phyloP scores from a whole-genome alignment of 768 basidiomycete genomes.

The Russula griseocarnosa region DNA sequence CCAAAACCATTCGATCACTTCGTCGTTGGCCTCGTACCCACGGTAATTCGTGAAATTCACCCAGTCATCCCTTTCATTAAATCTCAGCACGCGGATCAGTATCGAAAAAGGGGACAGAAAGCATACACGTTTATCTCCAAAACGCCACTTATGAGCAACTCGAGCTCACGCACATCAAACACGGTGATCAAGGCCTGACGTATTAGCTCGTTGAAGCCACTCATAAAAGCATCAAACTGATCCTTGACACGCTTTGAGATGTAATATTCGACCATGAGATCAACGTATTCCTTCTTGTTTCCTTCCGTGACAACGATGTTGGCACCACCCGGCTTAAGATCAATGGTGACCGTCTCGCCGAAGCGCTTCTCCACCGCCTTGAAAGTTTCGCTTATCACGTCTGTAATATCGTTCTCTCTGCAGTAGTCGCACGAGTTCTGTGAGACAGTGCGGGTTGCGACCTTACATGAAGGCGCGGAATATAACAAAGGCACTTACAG shows the following conservation, averaged over 20 bases:
- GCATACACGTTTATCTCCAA: conserved; percentile 96
- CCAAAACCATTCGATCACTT: conserved; percentile 99
- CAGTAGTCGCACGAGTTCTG: conserved; percentile 25
- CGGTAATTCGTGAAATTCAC: conserved; percentile 99
- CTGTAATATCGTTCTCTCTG: conserved; percentile 97
- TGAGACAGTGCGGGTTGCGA: conserved; percentile 8
- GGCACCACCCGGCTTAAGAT: conserved; percentile 84
- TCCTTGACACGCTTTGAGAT: conserved; percentile 97
- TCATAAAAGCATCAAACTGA: conserved; percentile 99
- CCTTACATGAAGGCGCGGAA: no score
- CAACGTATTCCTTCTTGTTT: conserved; percentile 99
- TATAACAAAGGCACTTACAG: conserved; percentile 56
- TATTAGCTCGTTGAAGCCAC: conserved; percentile 99
- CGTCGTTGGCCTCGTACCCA: conserved; percentile 91
- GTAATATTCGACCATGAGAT: conserved; percentile 91
- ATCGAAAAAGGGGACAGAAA: conserved; percentile 29
- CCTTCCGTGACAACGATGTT: conserved; percentile 89
- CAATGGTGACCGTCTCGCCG: conserved; percentile 96
- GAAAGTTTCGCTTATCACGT: conserved; percentile 96
- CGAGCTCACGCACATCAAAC: conserved; percentile 96
- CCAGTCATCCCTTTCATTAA: conserved; percentile 78
- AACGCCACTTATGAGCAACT: conserved; percentile 97
- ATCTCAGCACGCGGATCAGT: not conserved
- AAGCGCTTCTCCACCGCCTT: conserved; percentile 96
- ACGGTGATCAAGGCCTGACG: conserved; percentile 97